Evolutionary conservation across 2,329 filamentous ascomycete species (phyloP).

Genomic region (Aspergillus calidoustus): DNA sequence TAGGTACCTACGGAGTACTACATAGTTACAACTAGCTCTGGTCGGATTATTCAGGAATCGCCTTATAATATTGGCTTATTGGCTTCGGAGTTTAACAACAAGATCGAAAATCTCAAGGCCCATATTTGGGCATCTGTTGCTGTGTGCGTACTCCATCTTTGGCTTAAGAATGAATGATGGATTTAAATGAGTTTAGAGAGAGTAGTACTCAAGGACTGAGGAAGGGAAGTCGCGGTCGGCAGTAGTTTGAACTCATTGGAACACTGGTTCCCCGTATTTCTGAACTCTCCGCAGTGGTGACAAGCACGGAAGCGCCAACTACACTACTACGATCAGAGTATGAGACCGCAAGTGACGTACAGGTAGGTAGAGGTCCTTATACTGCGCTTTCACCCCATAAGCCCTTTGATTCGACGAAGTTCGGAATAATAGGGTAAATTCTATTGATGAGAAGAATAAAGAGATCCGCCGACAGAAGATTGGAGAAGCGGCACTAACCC

Average conservation of each 20-base stretch:
- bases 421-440: constrained; percentile 6
- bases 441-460: not conserved
- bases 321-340: not conserved
- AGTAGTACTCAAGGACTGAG: too few species aligned
- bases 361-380: not conserved
- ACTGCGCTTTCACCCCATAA: not conserved
- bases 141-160: not conserved
- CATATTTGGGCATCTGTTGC: not conserved
- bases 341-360: not conserved
- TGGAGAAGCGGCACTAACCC: constrained; percentile 25
- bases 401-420: not conserved
- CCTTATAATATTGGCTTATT: not conserved
- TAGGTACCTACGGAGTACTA: too few species aligned
- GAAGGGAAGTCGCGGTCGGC: too few species aligned
- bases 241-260: too few species aligned
- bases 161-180: not conserved
- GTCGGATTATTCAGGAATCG: not conserved
- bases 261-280: not conserved
- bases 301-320: not conserved
- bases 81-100: not conserved
- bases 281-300: not conserved
- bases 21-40: too few species aligned
- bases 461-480: constrained; percentile 19
- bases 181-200: too few species aligned
- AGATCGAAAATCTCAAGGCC: not conserved